Percentiles rank a stretch among this genome's conserved stretches.
phyloP scores from a whole-genome alignment of 163 green algal species.

The Coccomyxa subellipsoidea region DNA sequence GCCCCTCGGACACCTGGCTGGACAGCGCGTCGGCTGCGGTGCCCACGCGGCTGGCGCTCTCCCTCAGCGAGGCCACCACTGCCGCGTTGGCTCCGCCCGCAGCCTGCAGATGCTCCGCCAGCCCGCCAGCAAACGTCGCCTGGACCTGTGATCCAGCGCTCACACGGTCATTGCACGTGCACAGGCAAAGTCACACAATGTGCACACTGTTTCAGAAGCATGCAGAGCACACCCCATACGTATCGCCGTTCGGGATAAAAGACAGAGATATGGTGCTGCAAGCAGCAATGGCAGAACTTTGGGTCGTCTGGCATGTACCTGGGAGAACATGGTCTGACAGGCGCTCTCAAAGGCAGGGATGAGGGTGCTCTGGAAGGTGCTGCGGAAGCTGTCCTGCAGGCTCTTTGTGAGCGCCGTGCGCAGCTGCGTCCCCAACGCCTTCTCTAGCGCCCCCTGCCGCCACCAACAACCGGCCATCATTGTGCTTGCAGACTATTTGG shows the following conservation, averaged over 20 bases:
- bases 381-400: conserved; percentile 52
- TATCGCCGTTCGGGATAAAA: too few species aligned
- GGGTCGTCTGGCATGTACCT: conserved; percentile 11
- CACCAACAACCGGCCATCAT: conserved; percentile 16
- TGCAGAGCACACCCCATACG: too few species aligned
- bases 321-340: conserved; percentile 36
- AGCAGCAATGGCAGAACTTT: not conserved
- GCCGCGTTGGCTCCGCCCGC: conserved; percentile 18
- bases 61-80: conserved; percentile 33
- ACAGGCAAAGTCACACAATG: not conserved
- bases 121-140: conserved; percentile 31
- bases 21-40: conserved; percentile 8
- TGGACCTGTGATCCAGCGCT: conserved; percentile 37
- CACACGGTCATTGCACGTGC: not conserved
- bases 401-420: conserved; percentile 22
- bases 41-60: conserved; percentile 21
- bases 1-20: conserved; percentile 14
- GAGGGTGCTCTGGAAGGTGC: conserved; percentile 51
- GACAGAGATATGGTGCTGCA: too few species aligned
- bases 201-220: too few species aligned
- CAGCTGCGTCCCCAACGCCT: conserved; percentile 37
- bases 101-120: conserved; percentile 50
- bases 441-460: conserved; percentile 33
- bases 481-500: not conserved
- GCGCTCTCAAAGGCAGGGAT: conserved; percentile 72